phyloP scores from a whole-genome alignment of 768 basidiomycete species.

The Boletus barrowsii region DNA sequence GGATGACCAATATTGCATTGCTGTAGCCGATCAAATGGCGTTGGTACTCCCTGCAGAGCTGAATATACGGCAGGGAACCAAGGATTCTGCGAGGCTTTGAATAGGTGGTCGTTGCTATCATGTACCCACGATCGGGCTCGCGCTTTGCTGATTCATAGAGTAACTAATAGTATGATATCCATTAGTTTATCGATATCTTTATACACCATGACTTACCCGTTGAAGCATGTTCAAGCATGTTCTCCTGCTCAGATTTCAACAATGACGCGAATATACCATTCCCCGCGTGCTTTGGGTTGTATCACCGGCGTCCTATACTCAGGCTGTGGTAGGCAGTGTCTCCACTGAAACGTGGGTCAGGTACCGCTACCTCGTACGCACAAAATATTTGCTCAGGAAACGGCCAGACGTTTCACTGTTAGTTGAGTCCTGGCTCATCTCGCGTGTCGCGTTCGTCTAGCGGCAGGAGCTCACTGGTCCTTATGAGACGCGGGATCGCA shows the following conservation, averaged over 20 bases:
- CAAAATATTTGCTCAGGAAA: no score
- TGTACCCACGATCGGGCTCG: neutral
- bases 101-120: neutral
- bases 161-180: no score
- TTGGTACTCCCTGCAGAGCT: conserved; percentile 38
- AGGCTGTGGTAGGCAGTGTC: no score
- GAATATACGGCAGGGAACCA: conserved; percentile 22
- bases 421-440: no score
- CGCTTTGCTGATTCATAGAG: neutral
- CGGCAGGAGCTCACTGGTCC: no score
- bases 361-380: no score
- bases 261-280: neutral
- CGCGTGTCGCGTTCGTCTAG: no score
- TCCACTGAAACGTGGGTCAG: no score
- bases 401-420: no score
- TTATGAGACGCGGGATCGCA: no score
- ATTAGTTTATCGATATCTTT: neutral
- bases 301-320: neutral
- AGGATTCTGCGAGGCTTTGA: conserved; percentile 24
- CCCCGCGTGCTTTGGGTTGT: neutral
- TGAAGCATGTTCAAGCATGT: neutral
- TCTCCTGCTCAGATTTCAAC: neutral
- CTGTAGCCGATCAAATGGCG: conserved; percentile 60
- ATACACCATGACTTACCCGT: neutral
- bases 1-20: conserved; percentile 61